Evolutionary conservation across 2,329 filamentous ascomycete genomes (phyloP), one percentile per base, ranked within the genome.

Genomic region (Hypoxylon sp.): DNA sequence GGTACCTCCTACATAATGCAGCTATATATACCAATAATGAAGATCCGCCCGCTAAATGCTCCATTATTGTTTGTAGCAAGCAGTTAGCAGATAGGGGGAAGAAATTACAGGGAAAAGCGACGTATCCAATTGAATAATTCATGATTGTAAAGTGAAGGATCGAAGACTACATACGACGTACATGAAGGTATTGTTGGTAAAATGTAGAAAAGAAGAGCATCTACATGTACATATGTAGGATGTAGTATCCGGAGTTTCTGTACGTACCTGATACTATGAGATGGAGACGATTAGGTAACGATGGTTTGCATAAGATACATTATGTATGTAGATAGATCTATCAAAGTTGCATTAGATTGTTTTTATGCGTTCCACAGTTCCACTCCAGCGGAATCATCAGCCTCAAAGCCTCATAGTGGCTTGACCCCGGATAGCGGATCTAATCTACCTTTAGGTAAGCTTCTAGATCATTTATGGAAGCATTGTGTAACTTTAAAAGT

Each of bases 401-500:
- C 70, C 70, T 67, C 68, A 60, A 62, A 73, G 69, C 70, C 70
- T 67, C 68, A 60, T 38, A 66, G 69, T 72, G 72, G 71, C 70
- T 72, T 67, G 34, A 55, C 32, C 49, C 56, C n/a, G 25, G 23
- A 52, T 36, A n/a, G 23, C 36, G 41, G 60, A 52, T 13, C 57
- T 30, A 52, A 43, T 34, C 9, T 41, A 41, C 4, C 10, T 5
- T 28, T 36, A 63, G 17, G 38, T 43, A 59, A 65, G 68, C 66
- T 72, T 73, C 68, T 70, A 71, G 70, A 73, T 73, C 59, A 51
- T 67, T 58, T 58, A 71, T 71, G 52, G 65, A 70, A 70, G 56
- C 62, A 69, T 67, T 71, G 60, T 63, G 56, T 57, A 62, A 55
- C 56, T 34, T 59, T 60, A 49, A 72, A 72, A 58, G 55, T 59